Percentiles rank a stretch among this genome's conserved stretches.
phyloP scores from a whole-genome alignment of 2,329 filamentous ascomycete species.

The Microthyrium microscopicum region DNA sequence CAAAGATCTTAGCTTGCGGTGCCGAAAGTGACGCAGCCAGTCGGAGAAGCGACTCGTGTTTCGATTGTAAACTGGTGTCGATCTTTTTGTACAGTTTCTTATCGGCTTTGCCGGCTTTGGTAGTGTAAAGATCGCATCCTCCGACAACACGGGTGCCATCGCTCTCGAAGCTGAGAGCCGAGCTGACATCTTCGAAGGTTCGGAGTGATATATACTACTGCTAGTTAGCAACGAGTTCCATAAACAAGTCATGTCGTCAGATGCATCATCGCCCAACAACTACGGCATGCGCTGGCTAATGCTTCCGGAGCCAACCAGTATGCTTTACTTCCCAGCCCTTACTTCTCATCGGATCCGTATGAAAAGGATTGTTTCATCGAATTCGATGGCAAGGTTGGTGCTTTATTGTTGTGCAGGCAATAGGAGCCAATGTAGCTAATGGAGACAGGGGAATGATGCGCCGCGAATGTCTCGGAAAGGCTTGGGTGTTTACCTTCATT shows the following conservation, averaged over 20 bases:
- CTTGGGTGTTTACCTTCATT: conserved; percentile 25
- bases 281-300: too few relatives aligned
- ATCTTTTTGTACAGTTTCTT: conserved; percentile 97
- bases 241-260: too few relatives aligned
- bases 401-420: too few relatives aligned
- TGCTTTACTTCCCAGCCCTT: too few relatives aligned
- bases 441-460: too few relatives aligned
- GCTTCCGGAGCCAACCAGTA: too few relatives aligned
- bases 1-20: conserved; percentile 56
- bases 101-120: conserved; percentile 84
- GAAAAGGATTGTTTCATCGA: too few relatives aligned
- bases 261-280: conserved; percentile 13
- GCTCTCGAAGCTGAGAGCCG: conserved; percentile 89
- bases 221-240: too few relatives aligned
- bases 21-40: conserved; percentile 78
- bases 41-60: conserved; percentile 75
- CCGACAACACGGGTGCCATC: conserved; percentile 83
- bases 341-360: too few relatives aligned
- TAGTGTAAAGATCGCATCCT: conserved; percentile 92
- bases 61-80: conserved; percentile 75
- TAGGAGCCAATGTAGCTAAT: too few relatives aligned
- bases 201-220: conserved; percentile 82
- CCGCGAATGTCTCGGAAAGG: too few relatives aligned
- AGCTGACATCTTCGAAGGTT: conserved; percentile 81
- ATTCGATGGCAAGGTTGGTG: too few relatives aligned